Evolutionary conservation across 768 basidiomycete genomes (phyloP).

Genomic region (Lyophyllum decastes): DNA sequence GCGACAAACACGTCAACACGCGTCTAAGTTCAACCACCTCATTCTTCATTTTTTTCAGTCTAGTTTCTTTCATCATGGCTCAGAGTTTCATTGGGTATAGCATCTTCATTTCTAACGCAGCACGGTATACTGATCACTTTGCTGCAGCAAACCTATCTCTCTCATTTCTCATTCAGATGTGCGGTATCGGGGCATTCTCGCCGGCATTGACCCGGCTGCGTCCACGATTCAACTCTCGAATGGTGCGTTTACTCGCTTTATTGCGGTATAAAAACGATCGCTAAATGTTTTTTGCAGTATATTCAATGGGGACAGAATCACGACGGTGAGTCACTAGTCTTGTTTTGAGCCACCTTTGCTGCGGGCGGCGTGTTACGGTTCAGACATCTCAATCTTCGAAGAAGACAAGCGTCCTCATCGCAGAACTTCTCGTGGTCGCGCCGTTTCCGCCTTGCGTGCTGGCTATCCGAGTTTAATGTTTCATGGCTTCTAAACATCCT

Average conservation of each 20-base stretch:
- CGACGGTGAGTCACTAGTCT: constrained; percentile 57
- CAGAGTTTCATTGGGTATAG: constrained; percentile 75
- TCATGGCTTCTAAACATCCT: neutral
- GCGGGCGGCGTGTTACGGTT: neutral
- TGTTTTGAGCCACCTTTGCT: neutral
- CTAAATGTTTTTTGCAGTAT: constrained; percentile 46
- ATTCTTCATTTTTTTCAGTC: constrained; percentile 1
- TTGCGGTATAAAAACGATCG: neutral
- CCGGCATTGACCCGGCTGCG: constrained; percentile 82
- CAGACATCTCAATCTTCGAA: neutral
- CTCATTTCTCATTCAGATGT: constrained; percentile 91
- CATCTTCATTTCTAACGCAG: neutral
- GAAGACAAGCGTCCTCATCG: neutral
- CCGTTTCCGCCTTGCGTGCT: too few relatives aligned
- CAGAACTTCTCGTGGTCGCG: neutral
- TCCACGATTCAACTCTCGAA: constrained; percentile 89
- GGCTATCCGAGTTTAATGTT: neutral
- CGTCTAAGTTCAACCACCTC: constrained; percentile 12
- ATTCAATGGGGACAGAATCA: constrained; percentile 86
- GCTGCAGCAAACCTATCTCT: constrained; percentile 77
- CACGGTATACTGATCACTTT: neutral
- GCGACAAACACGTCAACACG: constrained; percentile 29
- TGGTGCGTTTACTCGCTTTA: constrained; percentile 45
- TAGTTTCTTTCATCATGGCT: constrained; percentile 50
- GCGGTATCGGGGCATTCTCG: constrained; percentile 84